phyloP scores from a whole-genome alignment of 2,329 filamentous ascomycete genomes.

The Penicillium sp. region DNA sequence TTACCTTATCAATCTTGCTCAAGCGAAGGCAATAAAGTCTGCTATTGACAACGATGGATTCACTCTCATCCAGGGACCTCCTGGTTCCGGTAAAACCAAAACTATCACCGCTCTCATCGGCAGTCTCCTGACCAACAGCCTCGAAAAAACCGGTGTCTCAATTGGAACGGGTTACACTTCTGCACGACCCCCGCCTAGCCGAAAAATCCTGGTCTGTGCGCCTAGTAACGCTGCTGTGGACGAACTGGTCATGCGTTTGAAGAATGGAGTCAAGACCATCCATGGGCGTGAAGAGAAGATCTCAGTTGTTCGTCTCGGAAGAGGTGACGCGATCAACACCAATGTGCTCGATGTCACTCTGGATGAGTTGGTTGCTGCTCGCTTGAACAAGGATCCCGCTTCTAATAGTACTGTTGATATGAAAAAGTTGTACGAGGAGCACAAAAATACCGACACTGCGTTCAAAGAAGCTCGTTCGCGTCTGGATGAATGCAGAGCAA shows the following conservation, averaged over 20 bases:
- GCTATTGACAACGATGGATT: constrained; percentile 96
- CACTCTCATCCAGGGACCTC: constrained; percentile 91
- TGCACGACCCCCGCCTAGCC: constrained; percentile 49
- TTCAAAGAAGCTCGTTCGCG: constrained; percentile 69
- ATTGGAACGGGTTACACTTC: constrained; percentile 41
- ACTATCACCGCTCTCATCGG: constrained; percentile 97
- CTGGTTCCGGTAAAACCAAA: constrained; percentile 97
- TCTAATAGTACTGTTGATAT: constrained; percentile 51
- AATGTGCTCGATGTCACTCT: constrained; percentile 88
- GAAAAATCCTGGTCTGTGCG: constrained; percentile 95
- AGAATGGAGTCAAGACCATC: constrained; percentile 76
- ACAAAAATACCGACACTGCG: constrained; percentile 61
- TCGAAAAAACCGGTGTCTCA: constrained; percentile 51
- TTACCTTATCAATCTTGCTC: constrained; percentile 82
- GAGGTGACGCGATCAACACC: constrained; percentile 87
- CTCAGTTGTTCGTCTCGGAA: constrained; percentile 84
- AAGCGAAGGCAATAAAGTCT: constrained; percentile 87
- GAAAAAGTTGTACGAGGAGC: constrained; percentile 68
- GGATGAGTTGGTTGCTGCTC: constrained; percentile 81
- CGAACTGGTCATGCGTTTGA: constrained; percentile 89
- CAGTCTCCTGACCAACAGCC: constrained; percentile 67
- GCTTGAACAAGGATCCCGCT: constrained; percentile 54
- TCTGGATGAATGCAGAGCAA: constrained; percentile 65
- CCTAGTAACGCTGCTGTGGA: constrained; percentile 98
- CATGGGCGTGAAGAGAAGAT: constrained; percentile 72